These are phyloP conservation scores for Hydnomerulius pinastri DNA, from an alignment of 768 basidiomycete species.

Conservation along the genomic window DNA sequence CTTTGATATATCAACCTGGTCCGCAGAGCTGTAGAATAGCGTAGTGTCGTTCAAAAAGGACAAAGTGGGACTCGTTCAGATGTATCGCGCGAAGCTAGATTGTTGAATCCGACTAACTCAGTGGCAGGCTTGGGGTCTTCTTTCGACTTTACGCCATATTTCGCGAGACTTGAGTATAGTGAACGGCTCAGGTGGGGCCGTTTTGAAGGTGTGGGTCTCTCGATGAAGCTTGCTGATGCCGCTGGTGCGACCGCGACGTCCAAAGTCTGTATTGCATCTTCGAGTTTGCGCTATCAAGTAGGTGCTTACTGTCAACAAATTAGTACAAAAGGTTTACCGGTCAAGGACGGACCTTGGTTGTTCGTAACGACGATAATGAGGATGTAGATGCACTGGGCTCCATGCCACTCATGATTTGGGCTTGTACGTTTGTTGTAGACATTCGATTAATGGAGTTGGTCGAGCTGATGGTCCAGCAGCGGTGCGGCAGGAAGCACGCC, in stretches of 20 bases:
- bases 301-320: background rate
- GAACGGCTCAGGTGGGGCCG: slow-evolving; percentile 59
- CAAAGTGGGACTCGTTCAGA: slow-evolving; percentile 2
- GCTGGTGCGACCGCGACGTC: slow-evolving; percentile 60
- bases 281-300: slow-evolving; percentile 65
- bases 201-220: slow-evolving; percentile 45
- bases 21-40: slow-evolving; percentile 4
- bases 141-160: slow-evolving; percentile 69
- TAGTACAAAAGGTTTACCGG: background rate
- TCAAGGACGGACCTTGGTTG: slow-evolving; percentile 44
- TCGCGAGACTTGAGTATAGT: slow-evolving; percentile 76
- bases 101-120: slow-evolving; percentile 21
- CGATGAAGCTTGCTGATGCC: slow-evolving; percentile 27
- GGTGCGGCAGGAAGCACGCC: too few relatives aligned
- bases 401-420: too few relatives aligned
- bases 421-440: too few relatives aligned
- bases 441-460: too few relatives aligned
- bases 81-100: background rate
- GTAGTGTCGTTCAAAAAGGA: slow-evolving; percentile 4
- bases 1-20: slow-evolving; percentile 44
- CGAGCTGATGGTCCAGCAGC: too few relatives aligned
- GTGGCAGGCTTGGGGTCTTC: slow-evolving; percentile 37
- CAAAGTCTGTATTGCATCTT: slow-evolving; percentile 74
- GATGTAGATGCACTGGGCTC: slow-evolving; percentile 16
- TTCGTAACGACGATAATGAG: slow-evolving; percentile 25